These are phyloP conservation scores for Macadamia tetraphylla DNA, from an alignment of 164 flowering plant species.

Conservation along the genomic window DNA sequence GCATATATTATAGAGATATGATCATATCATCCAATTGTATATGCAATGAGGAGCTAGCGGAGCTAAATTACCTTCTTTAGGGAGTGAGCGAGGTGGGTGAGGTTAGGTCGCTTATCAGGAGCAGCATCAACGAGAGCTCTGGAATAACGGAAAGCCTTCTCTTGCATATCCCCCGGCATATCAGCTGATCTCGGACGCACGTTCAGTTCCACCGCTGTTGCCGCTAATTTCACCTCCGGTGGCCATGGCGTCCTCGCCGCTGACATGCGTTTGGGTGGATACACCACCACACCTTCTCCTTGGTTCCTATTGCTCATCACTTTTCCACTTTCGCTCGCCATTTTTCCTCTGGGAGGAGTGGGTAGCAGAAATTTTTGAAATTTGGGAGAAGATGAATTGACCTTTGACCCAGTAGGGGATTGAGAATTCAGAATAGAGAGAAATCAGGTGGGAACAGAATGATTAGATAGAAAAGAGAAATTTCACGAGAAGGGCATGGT, in stretches of 20 bases:
- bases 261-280: slow-evolving; percentile 8
- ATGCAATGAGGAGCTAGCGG: not conserved
- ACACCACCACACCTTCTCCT: not conserved
- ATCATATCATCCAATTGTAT: not conserved
- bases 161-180: slow-evolving; percentile 33
- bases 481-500: no score
- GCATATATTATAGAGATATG: not conserved
- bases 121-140: slow-evolving; percentile 19
- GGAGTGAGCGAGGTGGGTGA: slow-evolving; percentile 17
- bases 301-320: slow-evolving; percentile 1
- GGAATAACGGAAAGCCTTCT: slow-evolving; percentile 28
- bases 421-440: no score
- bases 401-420: not conserved
- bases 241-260: not conserved
- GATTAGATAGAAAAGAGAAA: no score
- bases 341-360: not conserved
- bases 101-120: slow-evolving; percentile 8
- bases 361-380: slow-evolving; percentile 11
- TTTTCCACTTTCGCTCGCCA: not conserved
- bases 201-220: slow-evolving; percentile 23
- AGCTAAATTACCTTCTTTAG: slow-evolving; percentile 23
- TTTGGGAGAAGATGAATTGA: not conserved
- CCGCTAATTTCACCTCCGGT: slow-evolving; percentile 23
- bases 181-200: slow-evolving; percentile 35
- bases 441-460: no score